A percentile compares a stretch with the other conserved stretches of the same genome.
phyloP scores from a whole-genome alignment of 2,329 filamentous ascomycete genomes.

The Colletotrichum incanum region DNA sequence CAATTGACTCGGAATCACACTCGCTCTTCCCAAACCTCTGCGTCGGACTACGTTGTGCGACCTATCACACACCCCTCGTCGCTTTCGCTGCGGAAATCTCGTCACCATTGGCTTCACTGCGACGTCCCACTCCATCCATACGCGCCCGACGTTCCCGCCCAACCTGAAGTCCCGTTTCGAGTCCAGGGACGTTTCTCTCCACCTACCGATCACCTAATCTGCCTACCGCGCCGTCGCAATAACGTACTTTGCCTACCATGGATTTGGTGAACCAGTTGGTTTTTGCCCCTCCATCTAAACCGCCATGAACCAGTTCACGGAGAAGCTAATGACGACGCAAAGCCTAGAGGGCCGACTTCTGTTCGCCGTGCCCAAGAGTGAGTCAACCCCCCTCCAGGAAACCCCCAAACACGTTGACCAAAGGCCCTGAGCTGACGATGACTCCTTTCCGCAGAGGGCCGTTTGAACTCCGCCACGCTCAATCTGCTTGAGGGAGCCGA shows the following conservation, averaged over 20 bases:
- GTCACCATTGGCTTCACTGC: constrained; percentile 39
- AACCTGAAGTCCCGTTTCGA: constrained; percentile 16
- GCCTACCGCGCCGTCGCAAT: constrained; percentile 5
- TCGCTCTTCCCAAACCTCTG: constrained; percentile 16
- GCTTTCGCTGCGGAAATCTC: constrained; percentile 31
- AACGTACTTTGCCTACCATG: constrained; percentile 54
- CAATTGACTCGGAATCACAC: constrained; percentile 34
- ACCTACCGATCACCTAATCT: constrained; percentile 4
- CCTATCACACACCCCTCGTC: constrained; percentile 5
- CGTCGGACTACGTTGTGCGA: constrained; percentile 14
- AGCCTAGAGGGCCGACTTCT: constrained; percentile 94
- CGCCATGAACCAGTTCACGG: constrained; percentile 39
- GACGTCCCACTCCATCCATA: constrained; percentile 32
- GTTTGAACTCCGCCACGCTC: constrained; percentile 88
- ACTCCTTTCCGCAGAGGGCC: constrained; percentile 78
- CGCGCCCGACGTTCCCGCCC: constrained; percentile 38
- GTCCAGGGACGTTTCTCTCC: background rate
- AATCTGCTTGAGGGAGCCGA: constrained; percentile 95
- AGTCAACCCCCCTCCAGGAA: constrained; percentile 57
- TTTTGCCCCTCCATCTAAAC: constrained; percentile 21
- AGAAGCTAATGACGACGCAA: constrained; percentile 40
- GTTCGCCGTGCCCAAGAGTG: constrained; percentile 98
- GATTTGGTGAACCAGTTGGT: constrained; percentile 70
- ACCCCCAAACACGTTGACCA: background rate
- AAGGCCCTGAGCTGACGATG: constrained; percentile 45